Conservation (phyloP, 1,284 basidiomycete genomes). For the Volvariella volvacea region DNA sequence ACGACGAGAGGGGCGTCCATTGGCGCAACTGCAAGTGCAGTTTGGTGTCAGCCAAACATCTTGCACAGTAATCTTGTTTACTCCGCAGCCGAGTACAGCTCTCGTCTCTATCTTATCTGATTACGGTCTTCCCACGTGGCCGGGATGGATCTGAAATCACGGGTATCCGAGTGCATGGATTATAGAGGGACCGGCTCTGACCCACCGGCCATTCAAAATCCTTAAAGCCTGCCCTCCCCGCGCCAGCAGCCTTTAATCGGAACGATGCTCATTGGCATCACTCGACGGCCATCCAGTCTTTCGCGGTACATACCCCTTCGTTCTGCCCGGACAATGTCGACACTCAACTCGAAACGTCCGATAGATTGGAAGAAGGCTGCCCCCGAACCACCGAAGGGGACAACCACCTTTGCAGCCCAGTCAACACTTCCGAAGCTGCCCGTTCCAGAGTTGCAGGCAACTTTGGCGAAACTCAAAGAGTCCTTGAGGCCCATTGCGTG, state of each 20-base stretch:
- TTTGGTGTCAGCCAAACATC: constrained; percentile 31
- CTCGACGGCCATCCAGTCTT: background rate
- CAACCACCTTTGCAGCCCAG: constrained; percentile 35
- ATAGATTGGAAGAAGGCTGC: constrained; percentile 45
- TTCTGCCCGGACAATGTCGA: constrained; percentile 15
- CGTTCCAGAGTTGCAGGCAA: constrained; percentile 51
- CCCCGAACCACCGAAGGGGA: constrained; percentile 31
- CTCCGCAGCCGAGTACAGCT: too few species aligned
- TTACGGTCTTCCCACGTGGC: too few species aligned
- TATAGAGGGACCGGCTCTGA: too few species aligned
- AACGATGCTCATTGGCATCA: background rate
- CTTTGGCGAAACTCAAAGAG: constrained; percentile 52
- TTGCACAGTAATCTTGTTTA: too few species aligned
- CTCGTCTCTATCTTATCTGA: too few species aligned
- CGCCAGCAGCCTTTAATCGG: too few species aligned
- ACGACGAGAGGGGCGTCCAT: constrained; percentile 33
- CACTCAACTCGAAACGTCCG: constrained; percentile 23
- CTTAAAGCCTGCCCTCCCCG: too few species aligned
- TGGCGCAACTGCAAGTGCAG: constrained; percentile 36
- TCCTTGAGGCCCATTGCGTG: constrained; percentile 61
- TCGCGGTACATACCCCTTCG: constrained; percentile 2
- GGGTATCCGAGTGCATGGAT: too few species aligned
- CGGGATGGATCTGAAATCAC: too few species aligned
- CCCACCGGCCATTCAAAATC: too few species aligned
- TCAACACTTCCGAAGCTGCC: constrained; percentile 52